phyloP scores from a whole-genome alignment of 2,329 filamentous ascomycete genomes.

The Chaetomiaceae sp. region DNA sequence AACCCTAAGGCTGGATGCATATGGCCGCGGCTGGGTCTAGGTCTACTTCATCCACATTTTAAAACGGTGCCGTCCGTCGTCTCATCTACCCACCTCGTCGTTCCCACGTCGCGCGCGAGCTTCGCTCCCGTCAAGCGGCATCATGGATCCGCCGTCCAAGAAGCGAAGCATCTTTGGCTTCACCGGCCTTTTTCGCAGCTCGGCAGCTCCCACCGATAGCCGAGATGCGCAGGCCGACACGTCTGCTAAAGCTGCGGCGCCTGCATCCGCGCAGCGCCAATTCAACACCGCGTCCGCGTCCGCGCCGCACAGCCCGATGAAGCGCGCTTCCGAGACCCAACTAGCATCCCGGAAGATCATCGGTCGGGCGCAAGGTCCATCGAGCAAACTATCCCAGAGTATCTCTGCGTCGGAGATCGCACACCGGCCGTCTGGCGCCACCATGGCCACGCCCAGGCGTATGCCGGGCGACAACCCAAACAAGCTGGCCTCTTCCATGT shows the following conservation, averaged over 20 bases:
- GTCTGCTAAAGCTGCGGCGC: constrained; percentile 10
- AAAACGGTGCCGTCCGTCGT: not conserved
- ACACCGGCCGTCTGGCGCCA: constrained; percentile 13
- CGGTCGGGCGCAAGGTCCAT: constrained; percentile 32
- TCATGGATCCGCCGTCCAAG: constrained; percentile 27
- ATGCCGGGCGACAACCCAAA: constrained; percentile 31
- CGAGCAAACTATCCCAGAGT: constrained; percentile 30
- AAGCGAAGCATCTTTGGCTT: constrained; percentile 27
- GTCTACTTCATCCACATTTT: not conserved
- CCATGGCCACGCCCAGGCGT: constrained; percentile 16
- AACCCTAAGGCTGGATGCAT: constrained; percentile 6
- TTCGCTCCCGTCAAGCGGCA: constrained; percentile 11
- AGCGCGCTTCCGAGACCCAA: constrained; percentile 33
- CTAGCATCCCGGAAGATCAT: constrained; percentile 35
- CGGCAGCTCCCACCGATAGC: constrained; percentile 18
- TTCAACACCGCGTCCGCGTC: constrained; percentile 26
- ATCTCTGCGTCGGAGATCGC: constrained; percentile 25
- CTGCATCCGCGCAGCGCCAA: constrained; percentile 20
- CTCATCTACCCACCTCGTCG: not conserved
- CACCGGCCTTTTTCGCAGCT: constrained; percentile 23
- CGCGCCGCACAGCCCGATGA: constrained; percentile 32
- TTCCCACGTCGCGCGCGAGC: constrained; percentile 2
- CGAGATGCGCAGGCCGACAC: constrained; percentile 12
- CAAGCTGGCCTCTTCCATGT: constrained; percentile 20
- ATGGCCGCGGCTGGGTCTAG: constrained; percentile 8